Evolutionary conservation across 257 asterid species (phyloP).

Genomic region (Petrea volubilis): DNA sequence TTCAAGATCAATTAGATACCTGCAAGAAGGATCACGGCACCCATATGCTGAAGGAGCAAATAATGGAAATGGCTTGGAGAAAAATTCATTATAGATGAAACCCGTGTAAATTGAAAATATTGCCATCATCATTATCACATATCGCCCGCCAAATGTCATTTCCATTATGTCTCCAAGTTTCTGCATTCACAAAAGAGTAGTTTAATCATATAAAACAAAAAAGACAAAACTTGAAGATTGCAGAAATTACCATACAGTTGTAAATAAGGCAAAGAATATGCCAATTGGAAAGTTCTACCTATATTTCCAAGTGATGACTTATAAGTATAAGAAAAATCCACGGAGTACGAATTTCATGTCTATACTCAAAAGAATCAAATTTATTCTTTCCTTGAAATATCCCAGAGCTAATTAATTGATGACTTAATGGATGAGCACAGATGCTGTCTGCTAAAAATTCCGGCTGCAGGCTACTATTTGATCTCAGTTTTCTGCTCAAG

Average conservation of each 20-base stretch:
- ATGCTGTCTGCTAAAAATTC: neutral
- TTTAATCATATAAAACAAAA: conserved; percentile 1
- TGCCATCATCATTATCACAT: conserved; percentile 71
- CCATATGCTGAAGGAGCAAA: conserved; percentile 68
- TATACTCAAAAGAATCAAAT: neutral
- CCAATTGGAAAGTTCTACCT: neutral
- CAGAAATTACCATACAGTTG: neutral
- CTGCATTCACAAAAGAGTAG: conserved; percentile 44
- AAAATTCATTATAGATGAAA: conserved; percentile 72
- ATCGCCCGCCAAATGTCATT: conserved; percentile 83
- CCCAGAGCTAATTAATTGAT: neutral
- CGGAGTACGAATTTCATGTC: neutral
- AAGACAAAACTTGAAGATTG: neutral
- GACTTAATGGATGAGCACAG: neutral
- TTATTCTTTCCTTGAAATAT: neutral
- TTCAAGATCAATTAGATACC: conserved; percentile 40
- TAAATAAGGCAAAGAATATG: neutral
- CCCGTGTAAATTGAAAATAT: conserved; percentile 81
- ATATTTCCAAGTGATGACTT: neutral
- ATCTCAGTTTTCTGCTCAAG: neutral
- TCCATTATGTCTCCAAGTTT: conserved; percentile 87
- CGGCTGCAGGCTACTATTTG: neutral
- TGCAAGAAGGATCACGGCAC: conserved; percentile 72
- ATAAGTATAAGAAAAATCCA: too few species aligned
- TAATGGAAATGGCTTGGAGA: conserved; percentile 69